Conservation (phyloP, 345 rosid genomes). For the Viola odorata region DNA sequence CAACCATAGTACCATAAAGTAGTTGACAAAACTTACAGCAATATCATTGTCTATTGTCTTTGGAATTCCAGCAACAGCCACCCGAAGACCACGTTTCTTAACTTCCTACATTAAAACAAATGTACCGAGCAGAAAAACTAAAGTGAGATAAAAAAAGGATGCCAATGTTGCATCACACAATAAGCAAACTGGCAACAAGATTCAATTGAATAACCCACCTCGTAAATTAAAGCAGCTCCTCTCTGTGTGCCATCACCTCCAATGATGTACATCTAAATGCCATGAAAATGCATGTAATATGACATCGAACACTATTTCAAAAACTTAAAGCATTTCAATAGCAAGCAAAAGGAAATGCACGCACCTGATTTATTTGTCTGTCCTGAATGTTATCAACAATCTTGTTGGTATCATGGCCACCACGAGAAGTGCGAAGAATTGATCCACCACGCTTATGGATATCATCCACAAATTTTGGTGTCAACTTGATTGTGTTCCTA, state of each 20-base stretch:
- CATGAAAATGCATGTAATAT: neutral
- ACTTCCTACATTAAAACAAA: constrained; percentile 63
- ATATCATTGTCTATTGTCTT: constrained; percentile 91
- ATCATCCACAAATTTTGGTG: constrained; percentile 77
- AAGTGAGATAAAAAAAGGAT: neutral
- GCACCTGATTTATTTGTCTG: constrained; percentile 84
- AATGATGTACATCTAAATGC: constrained; percentile 73
- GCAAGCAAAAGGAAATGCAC: constrained; percentile 7
- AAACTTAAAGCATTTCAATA: neutral
- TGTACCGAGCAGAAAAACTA: neutral
- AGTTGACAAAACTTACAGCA: constrained; percentile 48
- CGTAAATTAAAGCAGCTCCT: constrained; percentile 72
- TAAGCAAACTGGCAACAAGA: neutral
- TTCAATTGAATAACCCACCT: constrained; percentile 39
- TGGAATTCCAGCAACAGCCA: constrained; percentile 86
- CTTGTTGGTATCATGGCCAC: constrained; percentile 85
- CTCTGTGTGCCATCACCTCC: constrained; percentile 95
- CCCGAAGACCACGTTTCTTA: constrained; percentile 74
- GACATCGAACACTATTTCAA: neutral
- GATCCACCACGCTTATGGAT: constrained; percentile 96
- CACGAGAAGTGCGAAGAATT: constrained; percentile 75
- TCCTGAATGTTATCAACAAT: constrained; percentile 95
- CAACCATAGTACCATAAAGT: constrained; percentile 6
- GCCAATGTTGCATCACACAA: neutral
- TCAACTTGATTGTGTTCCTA: constrained; percentile 53